phyloP scores from a whole-genome alignment of 176 grass and related monocot genomes.

The Oryza officinalis region DNA sequence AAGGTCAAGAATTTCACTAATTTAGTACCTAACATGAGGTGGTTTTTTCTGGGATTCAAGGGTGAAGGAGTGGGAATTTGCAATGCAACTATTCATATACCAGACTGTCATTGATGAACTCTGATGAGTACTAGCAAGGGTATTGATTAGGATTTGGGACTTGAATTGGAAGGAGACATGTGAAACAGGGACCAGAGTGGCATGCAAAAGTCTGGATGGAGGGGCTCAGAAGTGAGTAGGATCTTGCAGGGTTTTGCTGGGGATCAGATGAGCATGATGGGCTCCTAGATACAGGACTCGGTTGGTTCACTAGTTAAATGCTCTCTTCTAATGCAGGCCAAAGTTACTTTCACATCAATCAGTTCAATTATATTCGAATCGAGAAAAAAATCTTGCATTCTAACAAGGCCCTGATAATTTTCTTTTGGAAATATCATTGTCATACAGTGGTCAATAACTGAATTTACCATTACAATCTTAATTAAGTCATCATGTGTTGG shows the following conservation, averaged over 20 bases:
- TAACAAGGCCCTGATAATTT: neutral
- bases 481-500: too few species aligned
- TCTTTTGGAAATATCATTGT: conserved; percentile 1
- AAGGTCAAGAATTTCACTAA: neutral
- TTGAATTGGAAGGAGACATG: conserved; percentile 31
- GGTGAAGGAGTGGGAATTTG: neutral
- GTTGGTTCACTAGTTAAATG: conserved; percentile 13
- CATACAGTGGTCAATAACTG: conserved; percentile 14
- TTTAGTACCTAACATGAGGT: conserved; percentile 17
- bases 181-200: conserved; percentile 41
- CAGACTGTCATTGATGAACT: conserved; percentile 13
- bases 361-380: neutral
- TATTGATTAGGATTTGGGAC: neutral
- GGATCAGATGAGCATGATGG: conserved; percentile 37
- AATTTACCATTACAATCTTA: neutral
- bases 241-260: conserved; percentile 50
- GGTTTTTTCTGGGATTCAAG: conserved; percentile 7
- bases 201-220: conserved; percentile 39
- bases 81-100: conserved; percentile 10
- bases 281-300: conserved; percentile 23
- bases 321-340: neutral
- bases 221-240: conserved; percentile 33
- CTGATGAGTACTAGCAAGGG: conserved; percentile 6
- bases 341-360: neutral
- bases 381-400: neutral